phyloP scores from a whole-genome alignment of 345 rosid species.

The Pelargonium nanum region DNA sequence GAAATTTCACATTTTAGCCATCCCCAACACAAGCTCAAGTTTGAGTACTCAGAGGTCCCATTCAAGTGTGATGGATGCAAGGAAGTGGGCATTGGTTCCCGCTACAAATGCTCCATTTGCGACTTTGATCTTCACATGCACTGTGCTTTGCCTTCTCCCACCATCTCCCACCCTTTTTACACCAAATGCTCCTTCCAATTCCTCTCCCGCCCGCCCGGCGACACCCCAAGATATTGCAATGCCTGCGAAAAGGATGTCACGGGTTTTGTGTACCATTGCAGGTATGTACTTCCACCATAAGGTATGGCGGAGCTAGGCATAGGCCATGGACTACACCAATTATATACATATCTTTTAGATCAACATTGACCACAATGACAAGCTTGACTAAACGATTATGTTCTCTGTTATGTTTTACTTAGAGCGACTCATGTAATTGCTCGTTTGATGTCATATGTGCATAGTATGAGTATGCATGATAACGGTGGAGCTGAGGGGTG shows the following conservation, averaged over 20 bases:
- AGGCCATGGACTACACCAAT: too few species aligned
- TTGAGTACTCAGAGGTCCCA: conserved; percentile 54
- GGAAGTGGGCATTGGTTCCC: conserved; percentile 81
- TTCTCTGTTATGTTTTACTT: too few species aligned
- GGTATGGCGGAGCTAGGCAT: too few species aligned
- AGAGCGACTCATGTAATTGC: too few species aligned
- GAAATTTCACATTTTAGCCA: conserved; percentile 76
- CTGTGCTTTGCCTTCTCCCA: conserved; percentile 50
- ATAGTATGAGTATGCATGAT: too few species aligned
- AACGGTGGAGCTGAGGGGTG: too few species aligned
- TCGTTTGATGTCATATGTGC: too few species aligned
- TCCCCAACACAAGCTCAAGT: conserved; percentile 55
- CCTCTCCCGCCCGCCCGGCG: conserved; percentile 50
- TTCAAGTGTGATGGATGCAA: conserved; percentile 96
- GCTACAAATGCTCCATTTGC: conserved; percentile 52
- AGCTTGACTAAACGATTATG: too few species aligned
- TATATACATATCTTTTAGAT: too few species aligned
- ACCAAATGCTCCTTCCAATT: conserved; percentile 79
- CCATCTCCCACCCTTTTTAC: conserved; percentile 66
- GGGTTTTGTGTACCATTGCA: conserved; percentile 79
- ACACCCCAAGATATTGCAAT: conserved; percentile 51
- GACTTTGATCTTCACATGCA: conserved; percentile 81
- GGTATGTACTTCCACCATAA: not conserved
- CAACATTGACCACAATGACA: too few species aligned
- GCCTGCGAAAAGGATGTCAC: conserved; percentile 71